Evolutionary conservation across 2,329 filamentous ascomycete genomes (phyloP), one percentile per base, ranked within the genome.

Genomic region (Tolypocladium nubicola): DNA sequence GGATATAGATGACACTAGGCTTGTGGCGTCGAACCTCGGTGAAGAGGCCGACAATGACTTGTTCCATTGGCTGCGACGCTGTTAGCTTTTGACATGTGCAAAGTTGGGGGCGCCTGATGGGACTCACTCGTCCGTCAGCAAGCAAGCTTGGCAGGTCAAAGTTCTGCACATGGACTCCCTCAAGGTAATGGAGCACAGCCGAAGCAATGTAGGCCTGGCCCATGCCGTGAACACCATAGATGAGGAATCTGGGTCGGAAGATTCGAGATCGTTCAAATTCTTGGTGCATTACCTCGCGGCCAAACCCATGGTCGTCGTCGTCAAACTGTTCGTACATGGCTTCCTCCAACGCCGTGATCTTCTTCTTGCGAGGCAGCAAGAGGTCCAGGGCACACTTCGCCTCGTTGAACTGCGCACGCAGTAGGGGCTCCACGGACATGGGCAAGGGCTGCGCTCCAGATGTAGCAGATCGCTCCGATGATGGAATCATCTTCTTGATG

Each of bases 401-500:
- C n/a, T 83, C 74, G 11, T 76, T 75, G 11, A 97, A 79, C 60
- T 93, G 87, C 30, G 83, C 78, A 37, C 86, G 82, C 40, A 99
- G 79, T 6, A 99, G 76, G 19, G 94, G 92, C 66, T 92, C 89
- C 54, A 99, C 82, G 13, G 82, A 79, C 63, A 86, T 86, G 2
- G 90, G 89, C 21, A 99, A 75, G 0, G 93, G 88, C 16, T 87
- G 82, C 55, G 93, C 92, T 14, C 87, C 89, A 14, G 92, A 93
- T 4, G 90, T 87, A 0, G 90, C 86, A 52, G 93, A 93, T 61
- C 94, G 81, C 70, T 97, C 90, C 0, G 94, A 97, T 0, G 94
- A 97, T 8, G 94, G 94, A 13, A 97, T 83, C 74, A 99, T 90
- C 73, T 96, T 96, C 76, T 96, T 96, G 68, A 97, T 86, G 0